Conservation (phyloP, 2,329 filamentous ascomycete species). For the Sporothrix dimorphospora region DNA sequence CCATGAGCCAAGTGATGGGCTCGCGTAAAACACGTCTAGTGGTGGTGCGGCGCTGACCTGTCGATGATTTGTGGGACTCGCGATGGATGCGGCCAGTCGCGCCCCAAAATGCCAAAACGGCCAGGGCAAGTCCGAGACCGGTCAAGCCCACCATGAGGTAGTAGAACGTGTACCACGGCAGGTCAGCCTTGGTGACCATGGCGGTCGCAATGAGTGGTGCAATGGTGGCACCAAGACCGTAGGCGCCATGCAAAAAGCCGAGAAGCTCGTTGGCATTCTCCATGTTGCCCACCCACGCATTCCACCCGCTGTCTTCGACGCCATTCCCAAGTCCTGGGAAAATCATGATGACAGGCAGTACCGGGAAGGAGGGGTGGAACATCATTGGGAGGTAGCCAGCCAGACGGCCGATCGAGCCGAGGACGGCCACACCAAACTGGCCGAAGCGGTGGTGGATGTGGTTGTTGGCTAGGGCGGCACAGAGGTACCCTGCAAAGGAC, state of each 20-base stretch:
- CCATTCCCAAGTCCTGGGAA: conserved; percentile 74
- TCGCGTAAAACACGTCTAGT: conserved; percentile 50
- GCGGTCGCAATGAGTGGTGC: conserved; percentile 71
- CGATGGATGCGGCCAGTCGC: conserved; percentile 63
- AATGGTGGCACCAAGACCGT: conserved; percentile 71
- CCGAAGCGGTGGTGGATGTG: conserved; percentile 66
- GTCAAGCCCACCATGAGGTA: conserved; percentile 70
- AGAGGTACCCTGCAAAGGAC: conserved; percentile 66
- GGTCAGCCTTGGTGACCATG: conserved; percentile 65
- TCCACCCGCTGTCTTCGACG: conserved; percentile 63
- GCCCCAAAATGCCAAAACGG: conserved; percentile 63
- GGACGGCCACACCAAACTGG: conserved; percentile 70
- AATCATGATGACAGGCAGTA: conserved; percentile 65
- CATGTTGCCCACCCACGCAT: conserved; percentile 71
- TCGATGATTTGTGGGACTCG: conserved; percentile 39
- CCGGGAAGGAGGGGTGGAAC: conserved; percentile 70
- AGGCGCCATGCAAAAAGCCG: conserved; percentile 72
- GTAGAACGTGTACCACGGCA: conserved; percentile 75
- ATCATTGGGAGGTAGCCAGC: conserved; percentile 66
- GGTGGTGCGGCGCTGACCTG: conserved; percentile 49
- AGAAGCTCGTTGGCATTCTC: conserved; percentile 72
- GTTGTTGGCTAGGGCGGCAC: conserved; percentile 67
- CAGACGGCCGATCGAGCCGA: conserved; percentile 66
- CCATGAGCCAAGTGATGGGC: conserved; percentile 70
- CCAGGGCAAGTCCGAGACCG: conserved; percentile 57